Evolutionary conservation across 1,284 basidiomycete species (phyloP), one percentile per base, ranked within the genome.

Genomic region (Kalmanozyma brasiliensis): DNA sequence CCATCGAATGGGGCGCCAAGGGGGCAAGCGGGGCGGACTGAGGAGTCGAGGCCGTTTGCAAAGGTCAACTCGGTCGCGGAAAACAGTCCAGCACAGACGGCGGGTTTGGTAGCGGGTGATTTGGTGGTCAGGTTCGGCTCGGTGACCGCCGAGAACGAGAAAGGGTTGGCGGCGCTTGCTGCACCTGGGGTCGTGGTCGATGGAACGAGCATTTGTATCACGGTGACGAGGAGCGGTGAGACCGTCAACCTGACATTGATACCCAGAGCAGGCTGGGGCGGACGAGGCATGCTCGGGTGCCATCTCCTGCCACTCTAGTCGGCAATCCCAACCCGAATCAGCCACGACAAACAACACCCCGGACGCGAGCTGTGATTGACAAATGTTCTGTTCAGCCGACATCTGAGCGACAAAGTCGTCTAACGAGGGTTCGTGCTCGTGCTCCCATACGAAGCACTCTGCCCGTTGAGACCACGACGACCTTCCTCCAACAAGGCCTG

Each of bases 251-350:
- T 70, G 42, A 55, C 49, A 0, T 36, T 73, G 30, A 53, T 49
- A 1, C 71, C 67, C 1, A 57, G 52, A 24, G 48, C 62, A 20
- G 59, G 49, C 3, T 73, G 67, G 71, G 71, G 71, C 10, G 71
- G 71, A 41, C 62, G 71, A 53, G 71, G 71, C 0, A n/a, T 73
- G 51, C 58, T 73, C n/a, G 71, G 67, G 16, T 65, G 61, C 10
- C 61, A 65, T 38, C 51, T 70, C 17, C 34, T 69, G 5, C 65
- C 65, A 4, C 8, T 63, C n/a, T 63, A 53, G 30, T 14, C 10
- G 9, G n/a, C n/a, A n/a, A n/a, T n/a, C n/a, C n/a, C n/a, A n/a
- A n/a, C n/a, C n/a, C n/a, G n/a, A n/a, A n/a, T n/a, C n/a, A n/a
- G n/a, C n/a, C n/a, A n/a, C n/a, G n/a, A n/a, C n/a, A n/a, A n/a